These are phyloP conservation scores for Lodderomyces orthopsilosis DNA, from an alignment of 1,139 yeast species.

Conservation along the genomic window DNA sequence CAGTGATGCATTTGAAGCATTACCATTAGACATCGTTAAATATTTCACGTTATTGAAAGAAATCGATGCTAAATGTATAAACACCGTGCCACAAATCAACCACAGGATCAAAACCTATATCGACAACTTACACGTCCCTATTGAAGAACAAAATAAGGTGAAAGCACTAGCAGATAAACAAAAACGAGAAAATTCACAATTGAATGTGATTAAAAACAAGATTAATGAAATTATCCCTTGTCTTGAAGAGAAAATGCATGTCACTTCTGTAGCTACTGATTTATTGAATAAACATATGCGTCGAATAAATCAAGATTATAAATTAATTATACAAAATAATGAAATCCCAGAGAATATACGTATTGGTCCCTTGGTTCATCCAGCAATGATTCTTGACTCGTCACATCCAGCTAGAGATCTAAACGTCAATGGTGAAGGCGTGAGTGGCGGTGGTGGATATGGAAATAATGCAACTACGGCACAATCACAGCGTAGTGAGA, in stretches of 20 bases:
- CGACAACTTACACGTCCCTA: constrained; percentile 33
- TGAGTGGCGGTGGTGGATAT: constrained; percentile 11
- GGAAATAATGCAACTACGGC: constrained; percentile 47
- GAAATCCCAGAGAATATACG: constrained; percentile 68
- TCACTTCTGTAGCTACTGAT: constrained; percentile 88
- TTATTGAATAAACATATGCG: constrained; percentile 65
- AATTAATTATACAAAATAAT: constrained; percentile 63
- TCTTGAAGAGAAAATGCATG: constrained; percentile 96
- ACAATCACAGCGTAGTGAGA: constrained; percentile 73
- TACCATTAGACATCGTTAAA: constrained; percentile 79
- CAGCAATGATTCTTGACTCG: constrained; percentile 69
- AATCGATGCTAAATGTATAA: constrained; percentile 90
- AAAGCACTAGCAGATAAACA: neutral
- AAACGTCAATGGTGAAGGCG: constrained; percentile 8
- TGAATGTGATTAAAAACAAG: constrained; percentile 40
- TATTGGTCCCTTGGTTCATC: constrained; percentile 79
- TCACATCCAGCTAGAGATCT: constrained; percentile 18
- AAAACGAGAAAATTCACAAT: constrained; percentile 15
- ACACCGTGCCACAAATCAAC: constrained; percentile 67
- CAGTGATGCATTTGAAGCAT: constrained; percentile 86
- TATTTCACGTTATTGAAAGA: constrained; percentile 88
- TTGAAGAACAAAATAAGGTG: neutral
- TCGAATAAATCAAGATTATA: constrained; percentile 77
- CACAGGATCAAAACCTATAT: constrained; percentile 57
- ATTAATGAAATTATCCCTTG: constrained; percentile 83